Evolutionary conservation across 2,329 filamentous ascomycete genomes (phyloP).

Genomic region (Sclerotiophoma versabilis): DNA sequence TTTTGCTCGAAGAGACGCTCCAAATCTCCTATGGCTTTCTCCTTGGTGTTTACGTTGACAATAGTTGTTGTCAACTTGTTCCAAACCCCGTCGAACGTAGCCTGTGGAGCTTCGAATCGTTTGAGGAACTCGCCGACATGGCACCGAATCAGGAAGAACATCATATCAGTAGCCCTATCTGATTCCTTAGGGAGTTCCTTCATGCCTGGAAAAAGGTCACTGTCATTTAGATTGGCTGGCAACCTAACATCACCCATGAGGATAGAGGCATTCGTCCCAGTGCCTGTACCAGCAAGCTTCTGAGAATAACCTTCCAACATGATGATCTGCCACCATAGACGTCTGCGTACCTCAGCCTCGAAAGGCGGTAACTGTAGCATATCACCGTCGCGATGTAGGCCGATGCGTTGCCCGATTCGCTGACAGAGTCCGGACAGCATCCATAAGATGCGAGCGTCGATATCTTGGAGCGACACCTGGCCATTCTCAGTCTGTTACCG

Average conservation of each 20-base stretch:
- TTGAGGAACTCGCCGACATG: slow-evolving; percentile 53
- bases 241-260: slow-evolving; percentile 56
- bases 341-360: slow-evolving; percentile 63
- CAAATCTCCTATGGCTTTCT: slow-evolving; percentile 50
- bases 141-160: slow-evolving; percentile 55
- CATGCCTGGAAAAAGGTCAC: slow-evolving; percentile 54
- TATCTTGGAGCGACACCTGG: slow-evolving; percentile 54
- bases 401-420: slow-evolving; percentile 67
- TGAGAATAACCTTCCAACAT: slow-evolving; percentile 65
- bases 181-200: slow-evolving; percentile 52
- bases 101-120: slow-evolving; percentile 20
- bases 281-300: slow-evolving; percentile 62
- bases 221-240: slow-evolving; percentile 64
- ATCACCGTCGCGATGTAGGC: slow-evolving; percentile 66
- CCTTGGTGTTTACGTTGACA: slow-evolving; percentile 31
- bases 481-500: background rate
- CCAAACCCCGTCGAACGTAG: slow-evolving; percentile 35
- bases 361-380: slow-evolving; percentile 62
- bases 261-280: slow-evolving; percentile 46
- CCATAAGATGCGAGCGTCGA: slow-evolving; percentile 65
- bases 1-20: slow-evolving; percentile 52
- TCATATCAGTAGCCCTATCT: slow-evolving; percentile 58
- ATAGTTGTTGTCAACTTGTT: slow-evolving; percentile 27
- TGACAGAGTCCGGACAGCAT: slow-evolving; percentile 68
- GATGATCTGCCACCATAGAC: slow-evolving; percentile 68